Percentiles rank a stretch among this genome's conserved stretches.
These are phyloP conservation scores for Dactylella cylindrospora DNA, from an alignment of 2,329 filamentous ascomycete species.

Conservation along the genomic window DNA sequence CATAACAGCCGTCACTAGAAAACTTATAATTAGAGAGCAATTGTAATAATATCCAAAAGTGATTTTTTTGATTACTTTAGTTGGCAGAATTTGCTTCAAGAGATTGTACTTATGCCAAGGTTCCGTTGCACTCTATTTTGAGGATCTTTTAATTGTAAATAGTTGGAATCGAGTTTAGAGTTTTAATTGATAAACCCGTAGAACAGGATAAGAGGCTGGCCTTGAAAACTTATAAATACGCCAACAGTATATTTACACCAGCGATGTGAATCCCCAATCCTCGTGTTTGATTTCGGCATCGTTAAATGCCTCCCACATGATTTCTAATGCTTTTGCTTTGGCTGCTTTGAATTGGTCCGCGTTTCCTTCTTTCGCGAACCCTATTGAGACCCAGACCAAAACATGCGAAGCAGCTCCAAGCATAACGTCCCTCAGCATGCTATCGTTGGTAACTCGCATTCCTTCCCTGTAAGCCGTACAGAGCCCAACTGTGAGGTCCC, in stretches of 20 bases:
- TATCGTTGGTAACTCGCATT: background rate
- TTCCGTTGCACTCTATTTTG: background rate
- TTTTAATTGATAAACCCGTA: no score
- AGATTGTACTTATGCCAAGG: background rate
- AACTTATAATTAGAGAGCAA: no score
- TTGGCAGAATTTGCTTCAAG: no score
- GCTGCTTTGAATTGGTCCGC: slow-evolving; percentile 17
- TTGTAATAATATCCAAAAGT: no score
- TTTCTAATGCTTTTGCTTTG: slow-evolving; percentile 18
- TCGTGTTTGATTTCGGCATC: background rate
- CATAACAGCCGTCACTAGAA: slow-evolving; percentile 7
- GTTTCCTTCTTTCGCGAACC: slow-evolving; percentile 21
- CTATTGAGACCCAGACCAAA: slow-evolving; percentile 17
- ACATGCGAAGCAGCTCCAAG: slow-evolving; percentile 27
- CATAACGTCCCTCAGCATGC: slow-evolving; percentile 28
- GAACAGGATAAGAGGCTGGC: no score
- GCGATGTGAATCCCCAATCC: slow-evolving; percentile 19
- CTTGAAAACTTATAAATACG: no score
- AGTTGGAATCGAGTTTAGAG: no score
- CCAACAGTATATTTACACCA: no score
- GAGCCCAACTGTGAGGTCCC: slow-evolving; percentile 4
- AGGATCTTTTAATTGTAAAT: no score
- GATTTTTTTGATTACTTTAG: no score
- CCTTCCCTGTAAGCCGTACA: slow-evolving; percentile 18
- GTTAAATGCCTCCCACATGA: slow-evolving; percentile 28